phyloP scores from a whole-genome alignment of 805 yeast species.

The Candida wancherniae region DNA sequence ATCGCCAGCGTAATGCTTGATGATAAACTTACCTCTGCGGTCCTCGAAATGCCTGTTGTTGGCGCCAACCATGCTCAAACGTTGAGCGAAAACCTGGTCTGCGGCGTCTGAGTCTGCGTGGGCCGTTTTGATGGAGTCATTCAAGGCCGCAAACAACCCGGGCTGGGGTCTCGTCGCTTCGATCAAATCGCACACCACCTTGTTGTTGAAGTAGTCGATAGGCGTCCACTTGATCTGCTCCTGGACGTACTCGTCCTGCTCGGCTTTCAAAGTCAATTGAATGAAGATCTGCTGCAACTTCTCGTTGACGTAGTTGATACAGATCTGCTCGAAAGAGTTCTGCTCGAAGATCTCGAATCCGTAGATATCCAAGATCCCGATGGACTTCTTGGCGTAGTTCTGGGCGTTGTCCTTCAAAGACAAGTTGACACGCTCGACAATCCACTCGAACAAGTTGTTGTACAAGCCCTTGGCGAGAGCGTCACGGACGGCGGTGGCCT shows the following conservation, averaged over 20 bases:
- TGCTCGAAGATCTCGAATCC: conserved; percentile 96
- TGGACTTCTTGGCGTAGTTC: conserved; percentile 48
- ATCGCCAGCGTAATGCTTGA: conserved; percentile 98
- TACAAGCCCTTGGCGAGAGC: conserved; percentile 93
- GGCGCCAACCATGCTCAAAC: conserved; percentile 75
- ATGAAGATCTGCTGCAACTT: conserved; percentile 95
- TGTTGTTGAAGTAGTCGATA: conserved; percentile 91
- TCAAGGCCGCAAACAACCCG: conserved; percentile 92
- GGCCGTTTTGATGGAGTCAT: conserved; percentile 96
- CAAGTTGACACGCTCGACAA: conserved; percentile 82
- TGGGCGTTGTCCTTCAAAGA: conserved; percentile 53
- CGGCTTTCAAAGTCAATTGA: conserved; percentile 91
- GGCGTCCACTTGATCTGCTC: conserved; percentile 98
- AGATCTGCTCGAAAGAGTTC: conserved; percentile 90
- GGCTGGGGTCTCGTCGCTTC: conserved; percentile 89
- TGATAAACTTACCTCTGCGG: conserved; percentile 79
- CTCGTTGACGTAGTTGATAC: conserved; percentile 94
- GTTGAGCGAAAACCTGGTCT: conserved; percentile 91
- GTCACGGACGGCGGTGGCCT: conserved; percentile 92
- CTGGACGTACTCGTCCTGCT: conserved; percentile 94
- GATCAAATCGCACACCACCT: conserved; percentile 93
- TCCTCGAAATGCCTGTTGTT: conserved; percentile 83
- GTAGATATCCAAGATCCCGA: conserved; percentile 92
- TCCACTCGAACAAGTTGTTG: conserved; percentile 93
- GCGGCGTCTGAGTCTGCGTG: conserved; percentile 97